Conservation (phyloP, 805 yeast species). For the Crinitomyces ghanaensis region DNA sequence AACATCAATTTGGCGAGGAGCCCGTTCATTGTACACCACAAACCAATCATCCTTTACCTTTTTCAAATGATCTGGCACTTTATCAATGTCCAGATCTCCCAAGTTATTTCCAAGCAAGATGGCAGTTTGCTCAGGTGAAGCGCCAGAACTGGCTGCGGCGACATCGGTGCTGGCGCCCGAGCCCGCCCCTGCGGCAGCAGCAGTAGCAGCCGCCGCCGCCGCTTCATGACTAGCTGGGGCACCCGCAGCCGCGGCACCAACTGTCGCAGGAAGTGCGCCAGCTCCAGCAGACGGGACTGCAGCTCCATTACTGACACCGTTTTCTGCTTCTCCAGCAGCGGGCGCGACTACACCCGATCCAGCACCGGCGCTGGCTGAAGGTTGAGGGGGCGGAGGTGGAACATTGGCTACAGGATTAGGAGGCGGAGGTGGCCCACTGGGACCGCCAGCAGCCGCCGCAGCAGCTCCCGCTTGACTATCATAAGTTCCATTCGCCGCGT, state of each 20-base stretch:
- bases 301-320: conserved; percentile 1
- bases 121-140: no score
- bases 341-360: background rate
- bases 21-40: conserved; percentile 81
- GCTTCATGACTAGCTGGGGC: conserved; percentile 10
- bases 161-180: no score
- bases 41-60: conserved; percentile 79
- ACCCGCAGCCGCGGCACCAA: background rate
- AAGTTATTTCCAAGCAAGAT: conserved; percentile 24
- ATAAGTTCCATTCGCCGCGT: no score
- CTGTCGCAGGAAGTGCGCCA: conserved; percentile 1
- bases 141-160: conserved; percentile 4
- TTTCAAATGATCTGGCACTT: conserved; percentile 64
- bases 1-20: conserved; percentile 66
- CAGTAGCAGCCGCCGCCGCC: conserved; percentile 2
- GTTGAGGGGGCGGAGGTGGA: no score
- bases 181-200: conserved; percentile 5
- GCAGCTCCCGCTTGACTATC: no score
- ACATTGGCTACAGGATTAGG: conserved; percentile 17
- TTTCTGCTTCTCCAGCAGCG: conserved; percentile 20
- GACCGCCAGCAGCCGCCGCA: conserved; percentile 31
- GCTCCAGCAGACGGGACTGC: conserved; percentile 10
- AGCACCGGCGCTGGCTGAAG: conserved; percentile 2
- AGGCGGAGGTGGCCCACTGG: conserved; percentile 29
- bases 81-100: conserved; percentile 62